Evolutionary conservation across 1,139 yeast species (phyloP).

Genomic region (Debaryomycetaceae sp.): DNA sequence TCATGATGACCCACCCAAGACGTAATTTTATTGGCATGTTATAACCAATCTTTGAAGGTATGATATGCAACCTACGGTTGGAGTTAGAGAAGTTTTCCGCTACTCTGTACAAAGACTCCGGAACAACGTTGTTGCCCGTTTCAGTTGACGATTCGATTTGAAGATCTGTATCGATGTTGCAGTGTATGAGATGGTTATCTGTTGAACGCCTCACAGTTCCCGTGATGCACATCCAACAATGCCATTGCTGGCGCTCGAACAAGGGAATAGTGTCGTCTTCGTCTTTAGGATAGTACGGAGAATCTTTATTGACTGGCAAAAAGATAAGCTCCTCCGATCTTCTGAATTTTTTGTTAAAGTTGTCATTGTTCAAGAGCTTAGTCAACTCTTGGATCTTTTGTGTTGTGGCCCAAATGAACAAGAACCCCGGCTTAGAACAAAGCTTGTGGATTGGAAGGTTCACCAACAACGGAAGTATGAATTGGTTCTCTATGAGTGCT

Average conservation of each 20-base stretch:
- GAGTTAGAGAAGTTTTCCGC: constrained; percentile 91
- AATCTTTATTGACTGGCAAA: constrained; percentile 56
- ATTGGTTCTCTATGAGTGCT: constrained; percentile 71
- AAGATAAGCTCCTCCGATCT: constrained; percentile 83
- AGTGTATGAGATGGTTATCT: constrained; percentile 81
- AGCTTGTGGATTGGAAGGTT: constrained; percentile 68
- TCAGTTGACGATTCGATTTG: constrained; percentile 46
- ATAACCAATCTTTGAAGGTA: constrained; percentile 66
- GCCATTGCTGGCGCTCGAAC: constrained; percentile 67
- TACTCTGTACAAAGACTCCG: constrained; percentile 71
- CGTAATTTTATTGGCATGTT: constrained; percentile 65
- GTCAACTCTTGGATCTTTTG: constrained; percentile 65
- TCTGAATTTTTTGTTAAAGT: constrained; percentile 74
- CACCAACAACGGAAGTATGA: constrained; percentile 55
- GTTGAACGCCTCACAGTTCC: constrained; percentile 87
- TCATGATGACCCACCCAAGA: constrained; percentile 87
- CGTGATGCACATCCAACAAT: constrained; percentile 96
- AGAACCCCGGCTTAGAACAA: constrained; percentile 80
- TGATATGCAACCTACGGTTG: constrained; percentile 75
- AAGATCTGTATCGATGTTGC: constrained; percentile 88
- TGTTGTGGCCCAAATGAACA: constrained; percentile 84
- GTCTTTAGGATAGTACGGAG: constrained; percentile 56
- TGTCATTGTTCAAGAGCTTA: constrained; percentile 50
- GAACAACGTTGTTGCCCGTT: constrained; percentile 44
- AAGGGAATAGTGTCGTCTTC: constrained; percentile 18